Evolutionary conservation across 495 filamentous ascomycete genomes (phyloP).

Genomic region (Xylaria telfairii): DNA sequence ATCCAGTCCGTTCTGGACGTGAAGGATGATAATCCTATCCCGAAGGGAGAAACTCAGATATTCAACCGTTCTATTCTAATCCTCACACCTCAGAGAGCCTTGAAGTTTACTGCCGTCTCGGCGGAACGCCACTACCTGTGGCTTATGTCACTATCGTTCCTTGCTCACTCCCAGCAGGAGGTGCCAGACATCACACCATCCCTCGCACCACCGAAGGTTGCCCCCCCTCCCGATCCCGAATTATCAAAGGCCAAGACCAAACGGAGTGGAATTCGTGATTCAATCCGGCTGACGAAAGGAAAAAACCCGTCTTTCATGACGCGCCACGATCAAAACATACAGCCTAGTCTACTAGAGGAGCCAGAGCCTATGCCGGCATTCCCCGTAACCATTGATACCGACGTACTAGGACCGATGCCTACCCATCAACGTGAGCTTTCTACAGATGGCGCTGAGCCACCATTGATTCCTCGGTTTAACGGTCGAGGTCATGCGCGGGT

Average conservation of each 20-base stretch:
- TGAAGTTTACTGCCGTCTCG: constrained; percentile 90
- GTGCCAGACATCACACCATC: constrained; percentile 70
- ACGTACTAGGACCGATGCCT: constrained; percentile 33
- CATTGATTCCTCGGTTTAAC: constrained; percentile 78
- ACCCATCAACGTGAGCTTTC: constrained; percentile 49
- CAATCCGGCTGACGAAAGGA: constrained; percentile 86
- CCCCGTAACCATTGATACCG: constrained; percentile 17
- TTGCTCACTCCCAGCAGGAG: constrained; percentile 81
- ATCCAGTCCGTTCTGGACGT: constrained; percentile 98
- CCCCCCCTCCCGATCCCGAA: constrained; percentile 55
- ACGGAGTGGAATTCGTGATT: constrained; percentile 80
- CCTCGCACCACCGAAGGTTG: constrained; percentile 57
- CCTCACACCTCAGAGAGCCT: constrained; percentile 86
- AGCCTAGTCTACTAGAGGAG: constrained; percentile 31
- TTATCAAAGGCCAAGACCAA: constrained; percentile 49
- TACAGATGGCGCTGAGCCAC: constrained; percentile 71
- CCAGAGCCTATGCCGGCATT: constrained; percentile 28
- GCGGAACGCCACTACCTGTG: constrained; percentile 92
- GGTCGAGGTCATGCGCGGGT: constrained; percentile 46
- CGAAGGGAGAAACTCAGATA: constrained; percentile 68
- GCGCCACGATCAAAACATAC: constrained; percentile 28
- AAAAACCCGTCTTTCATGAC: constrained; percentile 60
- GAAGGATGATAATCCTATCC: constrained; percentile 88
- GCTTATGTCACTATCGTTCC: constrained; percentile 91
- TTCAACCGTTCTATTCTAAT: constrained; percentile 97